phyloP scores from a whole-genome alignment of 169 alveolate species.

The Eimeria necatrix region DNA sequence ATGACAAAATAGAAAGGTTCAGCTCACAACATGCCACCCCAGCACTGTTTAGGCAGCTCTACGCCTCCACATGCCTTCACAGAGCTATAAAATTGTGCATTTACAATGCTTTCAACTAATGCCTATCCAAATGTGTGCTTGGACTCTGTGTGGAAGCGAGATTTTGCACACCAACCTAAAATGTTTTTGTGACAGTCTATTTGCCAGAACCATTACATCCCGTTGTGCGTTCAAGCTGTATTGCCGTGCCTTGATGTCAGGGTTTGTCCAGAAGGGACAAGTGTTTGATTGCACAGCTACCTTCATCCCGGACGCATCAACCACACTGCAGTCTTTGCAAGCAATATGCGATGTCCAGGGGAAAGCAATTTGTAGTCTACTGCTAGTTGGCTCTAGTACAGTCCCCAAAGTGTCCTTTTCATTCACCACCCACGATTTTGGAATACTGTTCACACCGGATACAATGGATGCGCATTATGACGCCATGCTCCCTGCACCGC shows the following conservation, averaged over 20 bases:
- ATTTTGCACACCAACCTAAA: too few species aligned
- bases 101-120: too few species aligned
- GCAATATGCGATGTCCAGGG: slow-evolving; percentile 80
- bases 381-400: slow-evolving; percentile 90
- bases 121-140: too few species aligned
- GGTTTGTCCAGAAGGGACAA: slow-evolving; percentile 69
- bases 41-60: too few species aligned
- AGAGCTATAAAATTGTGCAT: too few species aligned
- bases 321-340: slow-evolving; percentile 31
- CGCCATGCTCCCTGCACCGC: slow-evolving; percentile 33
- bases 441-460: slow-evolving; percentile 93
- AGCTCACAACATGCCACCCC: too few species aligned
- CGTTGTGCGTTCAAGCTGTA: not conserved
- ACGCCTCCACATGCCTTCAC: too few species aligned
- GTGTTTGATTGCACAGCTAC: slow-evolving; percentile 33
- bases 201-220: too few species aligned
- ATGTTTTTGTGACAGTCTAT: too few species aligned
- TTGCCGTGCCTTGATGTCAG: slow-evolving; percentile 16
- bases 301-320: slow-evolving; percentile 63
- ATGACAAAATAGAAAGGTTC: too few species aligned
- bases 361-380: slow-evolving; percentile 92
- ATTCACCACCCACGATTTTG: slow-evolving; percentile 93
- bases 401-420: slow-evolving; percentile 94
- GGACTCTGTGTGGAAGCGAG: too few species aligned
- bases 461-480: slow-evolving; percentile 40